Percentiles rank a stretch among this genome's conserved stretches.
Conservation (phyloP, 2,329 filamentous ascomycete genomes). For the Didymella pinodella region DNA sequence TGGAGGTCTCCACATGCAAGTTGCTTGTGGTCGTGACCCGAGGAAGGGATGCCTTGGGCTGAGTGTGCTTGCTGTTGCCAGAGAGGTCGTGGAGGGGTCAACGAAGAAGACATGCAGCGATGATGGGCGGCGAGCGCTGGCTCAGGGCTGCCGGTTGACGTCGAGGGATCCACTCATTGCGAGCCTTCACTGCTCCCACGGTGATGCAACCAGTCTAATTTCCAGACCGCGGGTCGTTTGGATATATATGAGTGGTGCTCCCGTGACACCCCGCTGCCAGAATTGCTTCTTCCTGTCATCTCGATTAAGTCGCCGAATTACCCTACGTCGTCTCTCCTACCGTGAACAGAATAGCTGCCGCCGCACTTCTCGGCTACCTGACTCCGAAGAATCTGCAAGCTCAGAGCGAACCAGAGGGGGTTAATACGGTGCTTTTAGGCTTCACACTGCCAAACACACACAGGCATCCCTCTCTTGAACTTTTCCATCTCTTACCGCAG, state of each 20-base stretch:
- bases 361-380: slow-evolving; percentile 33
- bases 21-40: slow-evolving; percentile 24
- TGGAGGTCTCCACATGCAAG: slow-evolving; percentile 25
- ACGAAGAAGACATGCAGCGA: slow-evolving; percentile 19
- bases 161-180: slow-evolving; percentile 38
- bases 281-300: slow-evolving; percentile 5
- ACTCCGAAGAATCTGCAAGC: slow-evolving; percentile 32
- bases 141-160: slow-evolving; percentile 41
- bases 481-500: slow-evolving; percentile 11
- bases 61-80: slow-evolving; percentile 15
- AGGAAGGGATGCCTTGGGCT: neutral
- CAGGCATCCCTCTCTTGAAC: slow-evolving; percentile 10
- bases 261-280: slow-evolving; percentile 40
- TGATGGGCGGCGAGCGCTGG: slow-evolving; percentile 31
- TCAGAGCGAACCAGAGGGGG: slow-evolving; percentile 33
- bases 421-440: slow-evolving; percentile 27
- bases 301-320: slow-evolving; percentile 10
- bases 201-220: slow-evolving; percentile 34
- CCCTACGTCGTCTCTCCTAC: slow-evolving; percentile 21
- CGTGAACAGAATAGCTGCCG: slow-evolving; percentile 36
- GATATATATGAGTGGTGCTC: slow-evolving; percentile 26
- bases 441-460: slow-evolving; percentile 13
- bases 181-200: slow-evolving; percentile 22
- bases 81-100: slow-evolving; percentile 26
- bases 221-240: slow-evolving; percentile 31